Evolutionary conservation across 768 basidiomycete species (phyloP).

Genomic region (Kondoa malvinella): DNA sequence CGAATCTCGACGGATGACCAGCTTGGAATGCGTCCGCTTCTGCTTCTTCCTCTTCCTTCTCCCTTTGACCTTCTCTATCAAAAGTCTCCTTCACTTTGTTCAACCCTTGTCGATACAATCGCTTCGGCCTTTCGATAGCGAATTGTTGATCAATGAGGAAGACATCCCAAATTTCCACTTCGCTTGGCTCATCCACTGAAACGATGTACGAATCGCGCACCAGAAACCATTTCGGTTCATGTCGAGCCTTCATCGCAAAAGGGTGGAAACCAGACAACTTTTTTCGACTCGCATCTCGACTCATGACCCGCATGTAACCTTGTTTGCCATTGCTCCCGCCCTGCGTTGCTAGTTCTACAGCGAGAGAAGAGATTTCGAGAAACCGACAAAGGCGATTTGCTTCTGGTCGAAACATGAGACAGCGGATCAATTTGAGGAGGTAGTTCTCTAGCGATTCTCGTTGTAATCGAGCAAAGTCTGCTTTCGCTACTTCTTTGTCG

Average conservation of each 20-base stretch:
- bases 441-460: conserved; percentile 73
- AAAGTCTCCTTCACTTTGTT: conserved; percentile 40
- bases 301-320: conserved; percentile 52
- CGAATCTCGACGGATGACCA: background rate
- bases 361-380: conserved; percentile 78
- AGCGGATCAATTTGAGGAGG: conserved; percentile 61
- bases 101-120: conserved; percentile 72
- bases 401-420: conserved; percentile 85
- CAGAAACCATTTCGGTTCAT: conserved; percentile 69
- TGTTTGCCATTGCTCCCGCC: conserved; percentile 76
- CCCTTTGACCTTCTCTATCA: conserved; percentile 3
- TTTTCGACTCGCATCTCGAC: conserved; percentile 47
- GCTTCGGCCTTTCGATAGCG: conserved; percentile 68
- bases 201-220: conserved; percentile 84
- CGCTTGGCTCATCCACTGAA: conserved; percentile 62
- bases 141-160: conserved; percentile 83
- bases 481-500: conserved; percentile 38
- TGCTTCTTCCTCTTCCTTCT: conserved; percentile 2
- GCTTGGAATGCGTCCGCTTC: background rate
- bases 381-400: conserved; percentile 77
- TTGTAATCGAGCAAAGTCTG: conserved; percentile 66
- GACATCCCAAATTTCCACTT: conserved; percentile 82
- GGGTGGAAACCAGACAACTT: conserved; percentile 37
- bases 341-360: conserved; percentile 50
- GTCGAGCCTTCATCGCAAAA: conserved; percentile 33